These are phyloP conservation scores for Solanum pinnatisectum DNA, from an alignment of 257 asterid genomes.

Conservation along the genomic window DNA sequence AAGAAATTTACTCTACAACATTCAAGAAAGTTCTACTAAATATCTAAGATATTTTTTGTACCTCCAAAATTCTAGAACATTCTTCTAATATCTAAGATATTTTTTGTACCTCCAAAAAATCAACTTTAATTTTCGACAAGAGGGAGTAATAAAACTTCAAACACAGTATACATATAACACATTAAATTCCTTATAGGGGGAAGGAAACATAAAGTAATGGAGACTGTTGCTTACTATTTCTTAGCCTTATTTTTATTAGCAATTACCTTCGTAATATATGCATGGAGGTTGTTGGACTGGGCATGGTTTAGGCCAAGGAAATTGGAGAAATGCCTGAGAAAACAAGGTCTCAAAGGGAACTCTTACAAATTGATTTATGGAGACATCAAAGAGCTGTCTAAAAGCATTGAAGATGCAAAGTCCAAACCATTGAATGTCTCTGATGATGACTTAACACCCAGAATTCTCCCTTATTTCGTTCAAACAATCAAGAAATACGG, in stretches of 20 bases:
- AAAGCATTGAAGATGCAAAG: slow-evolving; percentile 8
- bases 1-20: too few relatives aligned
- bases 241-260: not conserved
- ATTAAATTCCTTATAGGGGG: not conserved
- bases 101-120: too few relatives aligned
- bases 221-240: not conserved
- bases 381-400: slow-evolving; percentile 15
- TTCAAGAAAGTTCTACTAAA: too few relatives aligned
- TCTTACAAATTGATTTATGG: slow-evolving; percentile 13
- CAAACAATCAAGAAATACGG: slow-evolving; percentile 21
- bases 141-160: too few relatives aligned
- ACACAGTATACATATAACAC: not conserved
- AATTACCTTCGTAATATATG: not conserved
- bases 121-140: too few relatives aligned
- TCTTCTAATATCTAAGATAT: too few relatives aligned
- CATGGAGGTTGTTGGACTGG: slow-evolving; percentile 23
- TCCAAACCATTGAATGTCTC: slow-evolving; percentile 23
- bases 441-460: slow-evolving; percentile 19
- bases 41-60: too few relatives aligned
- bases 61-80: too few relatives aligned
- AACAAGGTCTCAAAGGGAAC: not conserved
- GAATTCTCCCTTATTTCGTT: slow-evolving; percentile 13
- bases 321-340: slow-evolving; percentile 7
- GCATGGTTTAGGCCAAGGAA: slow-evolving; percentile 26
- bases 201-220: not conserved